Evolutionary conservation across 352 stramenopile genomes (phyloP), one percentile per base, ranked within the genome.

Genomic region (Globisporangium megalacanthum): DNA sequence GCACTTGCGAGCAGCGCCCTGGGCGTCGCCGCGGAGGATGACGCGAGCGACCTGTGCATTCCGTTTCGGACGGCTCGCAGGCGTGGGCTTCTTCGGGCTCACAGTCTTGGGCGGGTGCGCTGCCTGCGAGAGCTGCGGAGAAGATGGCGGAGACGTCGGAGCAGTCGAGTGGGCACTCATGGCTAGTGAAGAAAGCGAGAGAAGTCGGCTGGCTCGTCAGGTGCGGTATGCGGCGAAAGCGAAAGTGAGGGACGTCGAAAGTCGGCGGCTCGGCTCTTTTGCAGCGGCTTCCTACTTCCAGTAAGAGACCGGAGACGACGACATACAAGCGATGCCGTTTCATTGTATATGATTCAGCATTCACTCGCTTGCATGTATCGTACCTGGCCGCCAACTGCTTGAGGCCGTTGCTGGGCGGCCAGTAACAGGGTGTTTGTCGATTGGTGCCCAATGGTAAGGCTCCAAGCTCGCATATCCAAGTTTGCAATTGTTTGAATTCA

Each of bases 1-100:
- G 53, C 68, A 81, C 69, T 79, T 84, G 52, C 73, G 70, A 14
- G 49, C 48, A 58, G 49, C 48, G 55, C 65, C 71, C 52, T 59
- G 58, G 37, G 49, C 14, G 22, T 56, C 56, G n/a, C 45, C 9
- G 20, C 36, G 17, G 50, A 55, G 52, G 54, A 66, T 60, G 45
- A 46, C 44, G 46, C 54, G 46, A 1, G 35, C 33, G 35, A 59
- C 31, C 19, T 20, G 19, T 4, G 15, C 0, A 4, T 37, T 48
- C 9, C 9, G 6, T 6, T 7, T 11, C 13, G 22, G 0, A 11
- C 37, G 29, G 10, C 52, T 54, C 6, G 35, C 9, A 5, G 5
- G 49, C 20, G 5, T 33, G 9, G 20, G n/a, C 7, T 20, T 48
- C 35, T 54, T 36, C 4, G 54, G 54, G 13, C 54, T 60, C 20